Base-by-base conservation (phyloP, 768 basidiomycete species). In the Kwoniella mangroviensis region DNA sequence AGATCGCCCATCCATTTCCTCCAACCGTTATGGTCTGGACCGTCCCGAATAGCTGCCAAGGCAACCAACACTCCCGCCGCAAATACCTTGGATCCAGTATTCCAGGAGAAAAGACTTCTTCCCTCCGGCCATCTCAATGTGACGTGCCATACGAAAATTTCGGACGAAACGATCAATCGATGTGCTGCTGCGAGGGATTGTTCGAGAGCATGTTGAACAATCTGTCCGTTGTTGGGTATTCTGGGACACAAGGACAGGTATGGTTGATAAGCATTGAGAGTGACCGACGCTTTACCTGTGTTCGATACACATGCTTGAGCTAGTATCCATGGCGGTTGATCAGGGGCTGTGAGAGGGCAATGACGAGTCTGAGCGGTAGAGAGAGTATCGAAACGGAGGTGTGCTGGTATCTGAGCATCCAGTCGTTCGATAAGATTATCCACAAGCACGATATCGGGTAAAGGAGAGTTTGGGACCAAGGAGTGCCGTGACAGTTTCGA, bases 51-150 rank as follows among this genome's bases (percentile, higher is more conserved):
- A 45, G 41, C 59, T 5, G 67, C 59, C 3, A 68, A 21, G 13
- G 58, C 67, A 11, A 68, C 22, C 12, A 54, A 52, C 11, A 45
- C 58, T n/a, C 67, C 67, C 12, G 67, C 67, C 11, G 40, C 22
- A 45, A 68, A 62, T 7, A 68, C 22, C 67, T 58, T 68, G 3
- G 58, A 61, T 21, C 67, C 67, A n/a, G 58, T 51, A 45, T 68
- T 68, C 67, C 67, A 68, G 11, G 67, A 61, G 21, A 68, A 61
- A 3, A 54, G 21, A 12, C 28, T 26, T 53, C 42, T 54, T 6
- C 52, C 59, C 51, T 68, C 59, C 19, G 67, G 49, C 67, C 67
- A 68, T 11, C 59, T 41, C 1, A 68, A 61, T 13, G 57, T 68
- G 45, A 61, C 55, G 13, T 56, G 59, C 67, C 67, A 68, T 9